Evolutionary conservation across 2,329 filamentous ascomycete genomes (phyloP).

Genomic region (Fusarium piperis): DNA sequence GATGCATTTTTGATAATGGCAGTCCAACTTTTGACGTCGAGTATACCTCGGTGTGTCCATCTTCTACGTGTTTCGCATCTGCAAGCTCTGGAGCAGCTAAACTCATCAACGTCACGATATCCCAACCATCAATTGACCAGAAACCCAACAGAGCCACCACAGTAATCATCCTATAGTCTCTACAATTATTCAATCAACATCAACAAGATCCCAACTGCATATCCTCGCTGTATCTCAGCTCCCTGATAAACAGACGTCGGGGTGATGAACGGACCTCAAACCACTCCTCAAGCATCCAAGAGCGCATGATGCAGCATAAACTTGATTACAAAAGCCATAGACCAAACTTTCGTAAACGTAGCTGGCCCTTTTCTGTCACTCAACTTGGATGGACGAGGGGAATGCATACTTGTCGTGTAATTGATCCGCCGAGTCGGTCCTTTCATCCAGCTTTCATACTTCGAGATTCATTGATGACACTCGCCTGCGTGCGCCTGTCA

Average conservation of each 20-base stretch:
- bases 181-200: background rate
- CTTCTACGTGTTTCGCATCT: background rate
- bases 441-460: background rate
- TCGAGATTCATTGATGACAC: background rate
- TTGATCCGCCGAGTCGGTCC: background rate
- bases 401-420: background rate
- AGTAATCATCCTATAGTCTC: background rate
- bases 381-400: background rate
- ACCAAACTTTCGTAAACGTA: background rate
- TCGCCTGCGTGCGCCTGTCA: background rate
- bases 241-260: background rate
- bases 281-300: background rate
- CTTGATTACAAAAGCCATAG: background rate
- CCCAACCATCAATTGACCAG: background rate
- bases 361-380: background rate
- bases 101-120: background rate
- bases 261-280: background rate
- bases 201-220: background rate
- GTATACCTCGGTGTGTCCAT: background rate
- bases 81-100: background rate
- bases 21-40: background rate
- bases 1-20: background rate
- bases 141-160: background rate
- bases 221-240: background rate
- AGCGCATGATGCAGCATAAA: background rate